Conservation (phyloP, 2,329 filamentous ascomycete species). For the Arthrobotrys sinensis region DNA sequence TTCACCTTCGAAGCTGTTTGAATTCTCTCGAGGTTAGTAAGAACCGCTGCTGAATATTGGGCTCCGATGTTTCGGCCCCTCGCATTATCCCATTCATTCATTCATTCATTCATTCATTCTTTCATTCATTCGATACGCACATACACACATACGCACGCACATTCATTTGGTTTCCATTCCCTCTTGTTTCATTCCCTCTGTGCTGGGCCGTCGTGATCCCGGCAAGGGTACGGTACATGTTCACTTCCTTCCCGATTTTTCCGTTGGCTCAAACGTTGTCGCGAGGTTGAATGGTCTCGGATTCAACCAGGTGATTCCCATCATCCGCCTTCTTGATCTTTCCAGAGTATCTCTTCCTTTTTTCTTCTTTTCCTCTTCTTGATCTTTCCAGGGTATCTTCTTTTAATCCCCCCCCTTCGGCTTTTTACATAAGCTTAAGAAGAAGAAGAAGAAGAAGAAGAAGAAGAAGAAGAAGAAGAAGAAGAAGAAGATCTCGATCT, state of each 20-base stretch:
- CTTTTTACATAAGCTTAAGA: too few species aligned
- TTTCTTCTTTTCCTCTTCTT: constrained; percentile 1
- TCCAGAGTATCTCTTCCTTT: neutral
- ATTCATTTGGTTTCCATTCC: constrained; percentile 8
- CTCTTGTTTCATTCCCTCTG: constrained; percentile 26
- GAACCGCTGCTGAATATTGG: neutral
- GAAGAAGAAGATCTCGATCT: too few species aligned
- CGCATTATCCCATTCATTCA: constrained; percentile 6
- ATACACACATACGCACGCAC: neutral
- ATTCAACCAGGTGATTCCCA: constrained; percentile 34
- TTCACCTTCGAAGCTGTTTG: neutral
- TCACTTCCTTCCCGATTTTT: constrained; percentile 57
- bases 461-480: too few species aligned
- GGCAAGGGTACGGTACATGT: constrained; percentile 18
- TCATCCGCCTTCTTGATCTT: neutral
- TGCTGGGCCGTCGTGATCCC: constrained; percentile 25
- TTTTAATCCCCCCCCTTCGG: neutral
- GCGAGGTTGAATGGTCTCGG: constrained; percentile 31
- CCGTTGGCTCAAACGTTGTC: constrained; percentile 46
- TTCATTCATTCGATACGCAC: constrained; percentile 2
- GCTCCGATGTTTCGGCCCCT: constrained; percentile 1
- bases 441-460: too few species aligned
- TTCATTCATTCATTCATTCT: neutral
- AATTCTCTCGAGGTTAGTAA: constrained; percentile 14
- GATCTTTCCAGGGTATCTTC: neutral